These are phyloP conservation scores for Boletus sp. DNA, from an alignment of 1,284 basidiomycete species.

Conservation along the genomic window DNA sequence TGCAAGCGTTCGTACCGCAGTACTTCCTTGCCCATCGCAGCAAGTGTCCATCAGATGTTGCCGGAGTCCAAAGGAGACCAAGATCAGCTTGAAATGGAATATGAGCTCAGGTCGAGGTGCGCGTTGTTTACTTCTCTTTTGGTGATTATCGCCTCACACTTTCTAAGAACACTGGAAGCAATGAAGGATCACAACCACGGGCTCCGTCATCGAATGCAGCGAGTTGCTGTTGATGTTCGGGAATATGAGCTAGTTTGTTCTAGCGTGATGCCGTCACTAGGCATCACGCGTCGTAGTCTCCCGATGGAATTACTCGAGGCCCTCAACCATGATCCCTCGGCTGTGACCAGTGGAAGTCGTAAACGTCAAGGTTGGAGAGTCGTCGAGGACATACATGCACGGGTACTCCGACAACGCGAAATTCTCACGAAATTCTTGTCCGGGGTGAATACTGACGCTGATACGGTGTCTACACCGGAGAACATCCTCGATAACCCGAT, in stretches of 20 bases:
- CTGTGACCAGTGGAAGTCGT: slow-evolving; percentile 65
- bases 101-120: slow-evolving; percentile 63
- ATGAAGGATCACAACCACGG: slow-evolving; percentile 61
- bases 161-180: slow-evolving; percentile 58
- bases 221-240: slow-evolving; percentile 58
- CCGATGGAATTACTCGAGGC: slow-evolving; percentile 70
- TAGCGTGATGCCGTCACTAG: slow-evolving; percentile 51
- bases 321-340: slow-evolving; percentile 72
- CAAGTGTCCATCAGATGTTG: slow-evolving; percentile 14
- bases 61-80: slow-evolving; percentile 44
- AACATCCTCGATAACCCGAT: slow-evolving; percentile 62
- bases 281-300: slow-evolving; percentile 50
- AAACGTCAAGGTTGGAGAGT: slow-evolving; percentile 62
- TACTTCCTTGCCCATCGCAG: slow-evolving; percentile 26
- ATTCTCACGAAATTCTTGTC: slow-evolving; percentile 56
- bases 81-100: slow-evolving; percentile 52
- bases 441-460: slow-evolving; percentile 24
- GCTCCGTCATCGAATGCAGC: slow-evolving; percentile 66
- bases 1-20: slow-evolving; percentile 31
- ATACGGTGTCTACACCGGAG: slow-evolving; percentile 32
- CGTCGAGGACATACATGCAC: slow-evolving; percentile 70
- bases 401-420: slow-evolving; percentile 60
- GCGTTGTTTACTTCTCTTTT: slow-evolving; percentile 29
- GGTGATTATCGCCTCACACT: slow-evolving; percentile 10
- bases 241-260: slow-evolving; percentile 66